Conservation (phyloP, 2,329 filamentous ascomycete genomes). For the Neonectria coccinea region DNA sequence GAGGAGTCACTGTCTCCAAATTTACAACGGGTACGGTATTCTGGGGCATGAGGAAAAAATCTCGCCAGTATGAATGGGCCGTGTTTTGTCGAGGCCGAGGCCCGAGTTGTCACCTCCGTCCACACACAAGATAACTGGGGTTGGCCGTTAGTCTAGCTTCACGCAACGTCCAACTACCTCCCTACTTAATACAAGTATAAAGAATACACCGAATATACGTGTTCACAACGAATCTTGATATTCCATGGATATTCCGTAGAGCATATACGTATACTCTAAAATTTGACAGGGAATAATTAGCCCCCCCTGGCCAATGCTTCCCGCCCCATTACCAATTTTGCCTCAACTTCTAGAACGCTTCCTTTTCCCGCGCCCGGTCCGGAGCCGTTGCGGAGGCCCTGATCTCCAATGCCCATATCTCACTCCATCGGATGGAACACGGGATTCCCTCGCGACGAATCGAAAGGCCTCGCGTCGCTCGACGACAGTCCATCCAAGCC, state of each 20-base stretch:
- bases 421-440: background rate
- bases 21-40: background rate
- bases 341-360: constrained; percentile 10
- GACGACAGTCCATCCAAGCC: constrained; percentile 12
- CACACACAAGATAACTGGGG: background rate
- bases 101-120: background rate
- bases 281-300: background rate
- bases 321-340: constrained; percentile 20
- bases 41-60: constrained; percentile 5
- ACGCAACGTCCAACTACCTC: background rate
- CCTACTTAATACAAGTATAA: too few relatives aligned
- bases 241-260: background rate
- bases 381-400: constrained; percentile 10
- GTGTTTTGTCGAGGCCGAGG: constrained; percentile 9
- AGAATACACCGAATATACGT: background rate
- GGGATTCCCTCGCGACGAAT: constrained; percentile 7
- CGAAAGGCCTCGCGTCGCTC: constrained; percentile 12
- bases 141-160: background rate
- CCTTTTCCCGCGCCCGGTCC: constrained; percentile 7
- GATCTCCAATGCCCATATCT: constrained; percentile 10
- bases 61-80: background rate
- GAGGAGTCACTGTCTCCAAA: constrained; percentile 11
- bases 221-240: background rate
- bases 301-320: constrained; percentile 18
- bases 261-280: background rate